phyloP scores from a whole-genome alignment of 2,329 filamentous ascomycete species.

The Alternaria sp. region DNA sequence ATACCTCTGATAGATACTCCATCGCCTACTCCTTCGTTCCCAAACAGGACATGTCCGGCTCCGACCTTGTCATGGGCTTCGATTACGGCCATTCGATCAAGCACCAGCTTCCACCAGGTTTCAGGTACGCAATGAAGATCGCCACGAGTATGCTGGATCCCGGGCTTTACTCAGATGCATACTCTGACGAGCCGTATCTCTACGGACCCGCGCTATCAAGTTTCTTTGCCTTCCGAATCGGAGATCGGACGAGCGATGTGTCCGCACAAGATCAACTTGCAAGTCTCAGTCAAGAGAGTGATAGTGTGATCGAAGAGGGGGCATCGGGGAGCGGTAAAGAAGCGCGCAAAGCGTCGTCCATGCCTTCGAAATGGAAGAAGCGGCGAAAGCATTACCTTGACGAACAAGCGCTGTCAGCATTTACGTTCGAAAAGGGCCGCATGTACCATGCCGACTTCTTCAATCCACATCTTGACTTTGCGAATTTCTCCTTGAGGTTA shows the following conservation, averaged over 20 bases:
- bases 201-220: conserved; percentile 46
- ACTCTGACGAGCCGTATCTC: conserved; percentile 46
- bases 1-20: conserved; percentile 44
- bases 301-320: conserved; percentile 49
- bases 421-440: conserved; percentile 53
- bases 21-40: conserved; percentile 48
- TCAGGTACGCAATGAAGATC: conserved; percentile 45
- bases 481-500: conserved; percentile 53
- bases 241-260: conserved; percentile 26
- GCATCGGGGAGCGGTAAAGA: conserved; percentile 46
- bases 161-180: conserved; percentile 45
- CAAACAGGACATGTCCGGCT: conserved; percentile 37
- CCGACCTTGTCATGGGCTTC: conserved; percentile 44
- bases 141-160: conserved; percentile 46
- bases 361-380: conserved; percentile 52
- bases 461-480: conserved; percentile 58
- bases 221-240: conserved; percentile 42
- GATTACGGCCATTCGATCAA: conserved; percentile 46
- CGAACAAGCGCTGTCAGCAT: conserved; percentile 40
- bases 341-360: conserved; percentile 34
- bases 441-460: conserved; percentile 56
- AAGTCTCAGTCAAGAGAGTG: conserved; percentile 23
- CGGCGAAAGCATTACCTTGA: conserved; percentile 54
- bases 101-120: conserved; percentile 47
- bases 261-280: conserved; percentile 32